These are phyloP conservation scores for Blastobotrys capitulatus DNA, from an alignment of 1,139 yeast species.

Conservation along the genomic window DNA sequence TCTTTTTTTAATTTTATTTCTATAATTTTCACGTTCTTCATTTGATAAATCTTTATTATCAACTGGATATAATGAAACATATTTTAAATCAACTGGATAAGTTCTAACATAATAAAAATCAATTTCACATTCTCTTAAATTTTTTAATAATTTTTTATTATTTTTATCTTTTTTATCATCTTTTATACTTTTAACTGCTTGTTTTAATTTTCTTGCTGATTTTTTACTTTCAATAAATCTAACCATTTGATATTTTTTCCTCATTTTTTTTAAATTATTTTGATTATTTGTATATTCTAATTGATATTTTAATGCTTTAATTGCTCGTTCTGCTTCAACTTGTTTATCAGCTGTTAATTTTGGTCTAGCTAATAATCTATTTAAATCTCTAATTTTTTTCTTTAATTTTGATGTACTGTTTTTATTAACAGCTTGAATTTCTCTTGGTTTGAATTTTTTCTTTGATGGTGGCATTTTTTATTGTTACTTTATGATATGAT, in stretches of 20 bases:
- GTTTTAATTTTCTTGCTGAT: constrained; percentile 69
- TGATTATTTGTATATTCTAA: constrained; percentile 49
- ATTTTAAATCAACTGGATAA: constrained; percentile 77
- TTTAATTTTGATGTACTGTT: constrained; percentile 40
- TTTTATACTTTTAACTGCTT: constrained; percentile 45
- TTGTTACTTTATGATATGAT: not conserved
- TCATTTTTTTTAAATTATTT: constrained; percentile 50
- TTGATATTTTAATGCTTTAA: constrained; percentile 66
- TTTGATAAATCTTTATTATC: constrained; percentile 20
- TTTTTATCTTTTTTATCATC: constrained; percentile 20
- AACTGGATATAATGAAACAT: constrained; percentile 60
- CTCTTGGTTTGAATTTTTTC: constrained; percentile 3
- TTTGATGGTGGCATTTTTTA: constrained; percentile 1
- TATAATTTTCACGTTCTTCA: constrained; percentile 22
- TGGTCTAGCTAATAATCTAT: constrained; percentile 45
- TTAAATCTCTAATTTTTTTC: constrained; percentile 82
- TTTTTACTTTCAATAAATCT: constrained; percentile 88
- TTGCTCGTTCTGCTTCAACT: constrained; percentile 79
- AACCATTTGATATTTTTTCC: constrained; percentile 90
- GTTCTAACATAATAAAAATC: constrained; percentile 73
- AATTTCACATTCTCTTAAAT: constrained; percentile 43
- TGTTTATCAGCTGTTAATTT: constrained; percentile 66
- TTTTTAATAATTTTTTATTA: constrained; percentile 36
- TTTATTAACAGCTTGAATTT: constrained; percentile 9
- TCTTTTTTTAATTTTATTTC: constrained; percentile 19